A percentile compares a stretch with the other conserved stretches of the same genome.
Evolutionary conservation across 108 stramenopile genomes (phyloP).

Genomic region (Discostella pseudostelligera): DNA sequence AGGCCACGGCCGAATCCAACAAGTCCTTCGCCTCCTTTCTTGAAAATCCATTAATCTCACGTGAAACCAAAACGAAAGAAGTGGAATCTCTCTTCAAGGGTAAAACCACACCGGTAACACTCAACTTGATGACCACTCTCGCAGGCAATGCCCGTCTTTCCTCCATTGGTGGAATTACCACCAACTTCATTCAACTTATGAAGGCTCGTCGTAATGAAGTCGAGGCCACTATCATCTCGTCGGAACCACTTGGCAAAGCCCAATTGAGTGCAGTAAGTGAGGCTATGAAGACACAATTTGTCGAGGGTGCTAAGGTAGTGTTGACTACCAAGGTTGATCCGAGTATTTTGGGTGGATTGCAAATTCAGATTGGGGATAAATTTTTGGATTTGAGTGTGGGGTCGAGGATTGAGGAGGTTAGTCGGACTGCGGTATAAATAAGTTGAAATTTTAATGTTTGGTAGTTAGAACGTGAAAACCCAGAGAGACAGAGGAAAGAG

Average conservation of each 20-base stretch:
- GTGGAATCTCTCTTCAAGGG: constrained; percentile 61
- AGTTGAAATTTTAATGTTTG: neutral
- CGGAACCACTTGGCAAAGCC: constrained; percentile 67
- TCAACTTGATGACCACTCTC: constrained; percentile 90
- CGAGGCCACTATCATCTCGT: constrained; percentile 91
- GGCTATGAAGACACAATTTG: constrained; percentile 80
- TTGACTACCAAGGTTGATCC: constrained; percentile 85
- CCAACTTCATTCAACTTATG: constrained; percentile 79
- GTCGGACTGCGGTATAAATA: constrained; percentile 65
- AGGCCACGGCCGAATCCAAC: constrained; percentile 56
- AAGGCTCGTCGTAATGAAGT: constrained; percentile 95
- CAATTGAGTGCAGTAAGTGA: constrained; percentile 73
- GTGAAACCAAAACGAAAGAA: constrained; percentile 67
- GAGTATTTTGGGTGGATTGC: constrained; percentile 90
- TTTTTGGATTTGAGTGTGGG: constrained; percentile 95
- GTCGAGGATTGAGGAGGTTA: constrained; percentile 86
- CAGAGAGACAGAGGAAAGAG: neutral
- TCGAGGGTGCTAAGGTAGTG: constrained; percentile 75
- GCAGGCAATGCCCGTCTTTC: constrained; percentile 91
- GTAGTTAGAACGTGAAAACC: neutral
- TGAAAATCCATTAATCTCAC: constrained; percentile 87
- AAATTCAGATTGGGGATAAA: constrained; percentile 96
- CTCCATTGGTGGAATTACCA: constrained; percentile 75
- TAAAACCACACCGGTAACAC: constrained; percentile 70
- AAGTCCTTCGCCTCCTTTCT: constrained; percentile 72